Conservation (phyloP, 192 early-diverging fungal genomes). For the Funneliformis mosseae region DNA sequence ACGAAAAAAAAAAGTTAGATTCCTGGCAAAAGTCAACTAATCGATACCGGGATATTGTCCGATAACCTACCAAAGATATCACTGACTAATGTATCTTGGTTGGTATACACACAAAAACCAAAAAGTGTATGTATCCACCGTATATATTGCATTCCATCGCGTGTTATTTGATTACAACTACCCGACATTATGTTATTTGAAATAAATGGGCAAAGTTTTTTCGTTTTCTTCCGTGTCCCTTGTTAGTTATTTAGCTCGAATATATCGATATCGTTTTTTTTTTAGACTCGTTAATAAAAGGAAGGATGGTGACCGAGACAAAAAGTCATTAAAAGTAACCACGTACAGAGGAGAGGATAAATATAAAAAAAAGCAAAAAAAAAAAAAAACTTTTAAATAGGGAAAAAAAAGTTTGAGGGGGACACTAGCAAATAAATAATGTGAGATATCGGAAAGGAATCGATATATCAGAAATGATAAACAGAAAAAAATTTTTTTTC, state of each 20-base stretch:
- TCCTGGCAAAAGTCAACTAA: background rate
- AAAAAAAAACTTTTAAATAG: background rate
- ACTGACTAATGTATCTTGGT: conserved; percentile 42
- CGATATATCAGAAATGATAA: too few relatives aligned
- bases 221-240: too few relatives aligned
- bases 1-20: background rate
- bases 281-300: background rate
- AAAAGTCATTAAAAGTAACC: background rate
- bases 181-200: background rate
- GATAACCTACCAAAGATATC: conserved; percentile 38
- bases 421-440: background rate
- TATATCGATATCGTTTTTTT: background rate
- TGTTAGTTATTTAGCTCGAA: background rate
- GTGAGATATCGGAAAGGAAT: background rate
- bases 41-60: too few relatives aligned
- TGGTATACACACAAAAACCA: conserved; percentile 52
- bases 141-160: background rate
- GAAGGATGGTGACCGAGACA: background rate
- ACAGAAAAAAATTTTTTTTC: too few relatives aligned
- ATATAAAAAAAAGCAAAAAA: too few relatives aligned
- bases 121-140: conserved; percentile 36
- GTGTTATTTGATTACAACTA: background rate
- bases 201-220: background rate
- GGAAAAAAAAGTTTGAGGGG: too few relatives aligned
- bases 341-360: background rate